Evolutionary conservation across 345 rosid genomes (phyloP), one percentile per base, ranked within the genome.

Genomic region (Raphanus raphanistrum): DNA sequence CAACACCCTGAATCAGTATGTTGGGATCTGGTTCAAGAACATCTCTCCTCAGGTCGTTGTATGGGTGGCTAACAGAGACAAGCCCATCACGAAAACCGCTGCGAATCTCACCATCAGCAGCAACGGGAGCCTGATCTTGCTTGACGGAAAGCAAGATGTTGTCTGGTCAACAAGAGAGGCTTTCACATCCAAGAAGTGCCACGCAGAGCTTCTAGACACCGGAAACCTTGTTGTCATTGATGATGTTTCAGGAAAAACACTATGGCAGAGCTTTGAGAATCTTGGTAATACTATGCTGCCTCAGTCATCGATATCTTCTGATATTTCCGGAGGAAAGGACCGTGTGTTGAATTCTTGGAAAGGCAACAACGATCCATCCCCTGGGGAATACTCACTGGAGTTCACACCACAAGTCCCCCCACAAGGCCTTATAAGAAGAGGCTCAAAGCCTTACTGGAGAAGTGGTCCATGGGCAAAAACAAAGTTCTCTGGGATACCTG

Each of bases 11-110:
- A 81, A 74, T 33, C 73, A 54, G 15, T 86, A 84, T 70, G 72
- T 82, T 25, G 89, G 89, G 71, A 82, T 86, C 35, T 86, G 89
- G 89, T 84, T 59, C 79, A 84, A 79, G 80, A 45, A 58, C 0
- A 33, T 78, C 16, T 6, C 33, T 4, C 75, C 71, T 26, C 78
- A 71, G 10, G 77, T 72, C 0, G 68, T 70, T 33, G 83, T 85
- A 0, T 87, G 90, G 88, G 82, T 79, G 16, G 82, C 82, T 28
- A 79, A 79, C 52, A 50, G 82, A 38, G 75, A 70, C 3, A 64
- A 3, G 0, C 73, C 83, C 10, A 76, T 80, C 5, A 70, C 76
- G 21, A 64, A 4, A 15, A 29, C 79, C 1, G 5, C 45, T 0
- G 83, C 79, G 0, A 75, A 45, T 75, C 68, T 80, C 31, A 75